Base-by-base conservation (phyloP, 1,139 yeast species). In the Scheffersomyces stambukii region DNA sequence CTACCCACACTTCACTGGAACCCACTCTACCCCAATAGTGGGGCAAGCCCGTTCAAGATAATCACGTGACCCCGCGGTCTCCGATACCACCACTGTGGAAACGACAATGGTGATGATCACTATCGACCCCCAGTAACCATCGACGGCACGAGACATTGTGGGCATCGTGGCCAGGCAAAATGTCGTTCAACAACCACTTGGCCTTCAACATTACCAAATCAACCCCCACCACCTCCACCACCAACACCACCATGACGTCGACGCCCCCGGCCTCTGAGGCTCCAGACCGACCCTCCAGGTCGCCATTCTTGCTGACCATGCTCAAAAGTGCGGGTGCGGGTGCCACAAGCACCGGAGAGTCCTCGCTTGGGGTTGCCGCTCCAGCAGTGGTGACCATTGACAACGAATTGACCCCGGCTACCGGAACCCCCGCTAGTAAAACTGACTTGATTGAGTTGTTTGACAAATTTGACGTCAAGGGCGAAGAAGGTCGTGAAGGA, bases 201-300 rank as follows among this genome's bases (percentile, higher is more conserved):
- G 54, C 57, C n/a, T 65, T 64, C 40, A 64, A 51, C 35, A 50
- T 64, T 12, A 47, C 64, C 26, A 66, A 66, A 42, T 46, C 72
- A 6, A 52, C 61, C 2, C 60, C 73, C n/a, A 66, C 73, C 3
- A 66, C 72, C 2, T 64, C 70, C 15, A 64, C 70, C 9, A 54
- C 61, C 13, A 63, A 61, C 34, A 50, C 62, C 19, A 57, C 46
- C 32, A 51, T 61, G 3, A 45, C 50, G 0, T 55, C 62, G 4
- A 42, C 47, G n/a, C 19, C 19, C 19, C 9, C 20, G 20, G 6
- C 20, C 9, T 18, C 10, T 11, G 10, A 18, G 11, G 20, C 6
- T 11, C 3, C 20, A 11, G 6, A 18, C 20, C 6, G 3, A 6
- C 6, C 18, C 18, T 16, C 18, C 8, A 16, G 24, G 3, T 9